Base-by-base conservation (phyloP, 2,329 filamentous ascomycete genomes). In the Raffaelea deltoideospora region DNA sequence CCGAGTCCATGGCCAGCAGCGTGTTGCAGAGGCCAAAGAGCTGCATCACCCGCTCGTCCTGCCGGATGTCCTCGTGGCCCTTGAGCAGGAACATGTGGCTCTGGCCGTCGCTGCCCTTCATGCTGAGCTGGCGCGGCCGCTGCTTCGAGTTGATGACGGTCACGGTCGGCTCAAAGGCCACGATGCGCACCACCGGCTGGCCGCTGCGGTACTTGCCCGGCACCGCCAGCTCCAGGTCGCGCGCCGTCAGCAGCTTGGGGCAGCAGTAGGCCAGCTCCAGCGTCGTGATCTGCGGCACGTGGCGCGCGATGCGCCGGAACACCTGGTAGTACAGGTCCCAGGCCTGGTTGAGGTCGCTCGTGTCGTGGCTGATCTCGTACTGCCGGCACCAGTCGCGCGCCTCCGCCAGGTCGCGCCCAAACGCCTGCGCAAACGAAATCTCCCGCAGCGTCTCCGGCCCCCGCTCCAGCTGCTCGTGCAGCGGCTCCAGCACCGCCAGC, bases 291-390 rank as follows among this genome's bases (percentile, higher is more conserved):
- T 96, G 90, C 4, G 86, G 87, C 33, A 98, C 63, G 57, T 99
- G 92, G 43, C 88, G 75, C 33, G 81, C 82, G 53, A 99, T 96
- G 53, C 92, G 83, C 42, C 87, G 77, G 74, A 98, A 98, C 1
- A 96, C 90, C 46, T 93, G 86, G 58, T 98, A 98, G 59, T 99
- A 99, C 13, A 98, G 72, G 58, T 99, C 92, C 90, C 90, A 99
- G 7, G 90, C 90, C 57, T 94, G 86, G 52, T 96, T 98, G 32
- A 98, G 72, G 54, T 99, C 92, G 33, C 84, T 88, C 42, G 90
- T 76, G 51, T 98, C 90, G 35, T 78, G 71, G n/a, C 83, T 90
- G 29, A 76, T 74, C 49, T 84, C 79, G 59, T 93, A 98, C 37
- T 92, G 83, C 43, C 83, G 78, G 55, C 90, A 98, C 79, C 90